Percentiles rank a stretch among this genome's conserved stretches.
phyloP scores from a whole-genome alignment of 1,284 basidiomycete genomes.

The Abortiporus biennis region DNA sequence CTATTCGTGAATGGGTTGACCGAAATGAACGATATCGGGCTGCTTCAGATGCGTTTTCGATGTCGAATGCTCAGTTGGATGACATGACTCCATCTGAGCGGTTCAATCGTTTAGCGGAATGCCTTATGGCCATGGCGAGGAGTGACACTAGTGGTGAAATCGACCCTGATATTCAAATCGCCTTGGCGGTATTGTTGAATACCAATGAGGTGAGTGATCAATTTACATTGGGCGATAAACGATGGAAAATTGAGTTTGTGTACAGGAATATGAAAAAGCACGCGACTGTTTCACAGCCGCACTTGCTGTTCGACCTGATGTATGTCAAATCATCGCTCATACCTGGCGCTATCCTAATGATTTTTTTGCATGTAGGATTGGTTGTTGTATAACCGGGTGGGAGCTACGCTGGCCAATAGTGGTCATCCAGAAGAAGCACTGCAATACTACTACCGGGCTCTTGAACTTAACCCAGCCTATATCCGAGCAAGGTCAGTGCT shows the following conservation, averaged over 20 bases:
- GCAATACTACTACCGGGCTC: slow-evolving; percentile 84
- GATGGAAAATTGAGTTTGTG: neutral
- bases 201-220: slow-evolving; percentile 67
- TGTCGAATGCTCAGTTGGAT: slow-evolving; percentile 25
- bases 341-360: neutral
- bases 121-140: slow-evolving; percentile 65
- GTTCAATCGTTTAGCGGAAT: slow-evolving; percentile 48
- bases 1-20: slow-evolving; percentile 81
- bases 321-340: slow-evolving; percentile 28
- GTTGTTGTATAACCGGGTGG: slow-evolving; percentile 93
- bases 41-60: slow-evolving; percentile 38
- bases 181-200: slow-evolving; percentile 91
- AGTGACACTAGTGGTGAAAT: slow-evolving; percentile 50
- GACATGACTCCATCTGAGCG: slow-evolving; percentile 33
- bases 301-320: slow-evolving; percentile 81
- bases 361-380: slow-evolving; percentile 73
- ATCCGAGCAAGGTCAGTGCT: slow-evolving; percentile 75
- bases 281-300: slow-evolving; percentile 94
- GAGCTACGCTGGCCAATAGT: slow-evolving; percentile 93
- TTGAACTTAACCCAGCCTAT: slow-evolving; percentile 89
- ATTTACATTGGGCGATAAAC: neutral
- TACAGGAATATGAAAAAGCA: slow-evolving; percentile 83
- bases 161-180: slow-evolving; percentile 95
- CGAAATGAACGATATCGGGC: slow-evolving; percentile 50
- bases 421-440: slow-evolving; percentile 83